phyloP scores from a whole-genome alignment of 1,284 basidiomycete genomes.

The Apiotrichum mycotoxinovorans region DNA sequence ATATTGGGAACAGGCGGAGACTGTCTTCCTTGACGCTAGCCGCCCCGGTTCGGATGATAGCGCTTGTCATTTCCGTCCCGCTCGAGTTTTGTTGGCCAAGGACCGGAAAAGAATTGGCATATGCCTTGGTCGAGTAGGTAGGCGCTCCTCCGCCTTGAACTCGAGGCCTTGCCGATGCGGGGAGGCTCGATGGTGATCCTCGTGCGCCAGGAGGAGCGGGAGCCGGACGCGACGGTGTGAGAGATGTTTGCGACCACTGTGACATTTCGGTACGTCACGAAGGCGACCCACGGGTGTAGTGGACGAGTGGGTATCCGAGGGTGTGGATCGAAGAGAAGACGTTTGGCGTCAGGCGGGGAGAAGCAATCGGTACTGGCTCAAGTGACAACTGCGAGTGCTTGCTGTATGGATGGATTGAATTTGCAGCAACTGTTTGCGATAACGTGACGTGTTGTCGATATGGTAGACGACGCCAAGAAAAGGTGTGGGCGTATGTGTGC shows the following conservation, averaged over 20 bases:
- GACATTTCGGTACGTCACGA: slow-evolving; percentile 23
- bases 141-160: slow-evolving; percentile 1
- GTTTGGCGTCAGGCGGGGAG: too few species aligned
- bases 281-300: too few species aligned
- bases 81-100: slow-evolving; percentile 19
- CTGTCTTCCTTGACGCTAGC: slow-evolving; percentile 86
- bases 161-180: background rate
- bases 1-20: slow-evolving; percentile 69
- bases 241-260: slow-evolving; percentile 28
- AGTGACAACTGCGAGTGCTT: too few species aligned
- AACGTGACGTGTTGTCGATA: too few species aligned
- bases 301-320: too few species aligned
- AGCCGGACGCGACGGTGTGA: slow-evolving; percentile 41
- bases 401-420: too few species aligned
- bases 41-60: slow-evolving; percentile 53
- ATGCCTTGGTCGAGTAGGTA: slow-evolving; percentile 27
- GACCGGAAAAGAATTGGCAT: slow-evolving; percentile 34
- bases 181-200: slow-evolving; percentile 9
- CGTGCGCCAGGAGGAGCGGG: slow-evolving; percentile 33
- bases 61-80: slow-evolving; percentile 18
- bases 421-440: too few species aligned
- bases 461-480: too few species aligned
- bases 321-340: too few species aligned
- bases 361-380: too few species aligned
- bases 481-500: too few species aligned